Evolutionary conservation across 2,329 filamentous ascomycete genomes (phyloP).

Genomic region (Phoma herbarum): DNA sequence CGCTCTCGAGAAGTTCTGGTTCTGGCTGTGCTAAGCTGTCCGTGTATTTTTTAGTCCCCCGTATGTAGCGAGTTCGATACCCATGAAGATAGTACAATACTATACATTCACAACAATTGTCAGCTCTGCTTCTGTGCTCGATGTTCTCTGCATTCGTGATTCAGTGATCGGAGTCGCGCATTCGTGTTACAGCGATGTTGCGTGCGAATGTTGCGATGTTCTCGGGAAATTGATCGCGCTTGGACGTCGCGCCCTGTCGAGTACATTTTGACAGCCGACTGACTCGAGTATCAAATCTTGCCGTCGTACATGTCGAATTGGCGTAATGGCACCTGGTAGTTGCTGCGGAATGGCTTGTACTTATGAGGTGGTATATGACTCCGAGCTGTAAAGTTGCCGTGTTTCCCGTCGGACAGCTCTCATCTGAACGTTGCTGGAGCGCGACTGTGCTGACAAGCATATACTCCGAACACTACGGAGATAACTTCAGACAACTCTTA

Average conservation of each 20-base stretch:
- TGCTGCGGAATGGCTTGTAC: neutral
- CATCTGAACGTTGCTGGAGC: neutral
- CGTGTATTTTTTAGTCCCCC: neutral
- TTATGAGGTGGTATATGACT: neutral
- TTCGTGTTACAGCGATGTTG: neutral
- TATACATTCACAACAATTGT: neutral
- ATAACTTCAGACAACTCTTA: neutral
- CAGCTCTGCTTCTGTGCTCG: neutral
- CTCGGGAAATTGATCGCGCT: neutral
- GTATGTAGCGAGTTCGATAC: constrained; percentile 14
- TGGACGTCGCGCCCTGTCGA: constrained; percentile 2
- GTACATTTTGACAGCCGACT: neutral
- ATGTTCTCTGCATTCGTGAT: neutral
- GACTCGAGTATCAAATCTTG: neutral
- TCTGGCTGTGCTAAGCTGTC: constrained; percentile 55
- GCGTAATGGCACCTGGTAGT: neutral
- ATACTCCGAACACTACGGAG: neutral
- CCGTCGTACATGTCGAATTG: neutral
- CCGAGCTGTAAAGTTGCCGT: neutral
- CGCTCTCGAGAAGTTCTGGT: constrained; percentile 58
- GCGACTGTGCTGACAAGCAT: neutral
- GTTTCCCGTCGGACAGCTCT: neutral
- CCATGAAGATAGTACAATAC: constrained; percentile 6
- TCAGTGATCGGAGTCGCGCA: neutral
- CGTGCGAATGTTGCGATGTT: neutral